Percentiles rank a stretch among this genome's conserved stretches.
phyloP scores from a whole-genome alignment of 2,329 filamentous ascomycete genomes.

The Colletotrichum truncatum region DNA sequence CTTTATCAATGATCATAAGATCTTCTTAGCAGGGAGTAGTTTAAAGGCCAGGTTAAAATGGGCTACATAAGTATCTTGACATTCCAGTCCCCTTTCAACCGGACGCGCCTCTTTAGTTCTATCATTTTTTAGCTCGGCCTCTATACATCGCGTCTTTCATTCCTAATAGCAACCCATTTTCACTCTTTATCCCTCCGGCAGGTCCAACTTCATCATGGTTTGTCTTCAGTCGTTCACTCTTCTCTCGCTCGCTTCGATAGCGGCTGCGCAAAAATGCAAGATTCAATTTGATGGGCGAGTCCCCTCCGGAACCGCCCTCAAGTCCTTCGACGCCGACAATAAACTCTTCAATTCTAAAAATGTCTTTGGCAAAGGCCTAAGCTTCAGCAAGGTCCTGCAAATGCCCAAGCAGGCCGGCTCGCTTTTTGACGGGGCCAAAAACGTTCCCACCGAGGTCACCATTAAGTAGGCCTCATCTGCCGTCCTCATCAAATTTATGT shows the following conservation, averaged over 20 bases:
- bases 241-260: constrained; percentile 7
- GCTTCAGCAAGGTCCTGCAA: constrained; percentile 59
- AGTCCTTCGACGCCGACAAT: constrained; percentile 53
- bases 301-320: constrained; percentile 44
- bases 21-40: neutral
- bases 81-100: neutral
- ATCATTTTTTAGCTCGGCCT: neutral
- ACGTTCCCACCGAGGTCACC: constrained; percentile 60
- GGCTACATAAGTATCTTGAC: neutral
- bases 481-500: no score
- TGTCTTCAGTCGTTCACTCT: constrained; percentile 12
- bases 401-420: constrained; percentile 47
- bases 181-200: constrained; percentile 18
- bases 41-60: neutral
- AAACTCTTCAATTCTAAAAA: constrained; percentile 59
- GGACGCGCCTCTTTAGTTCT: neutral
- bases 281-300: constrained; percentile 58
- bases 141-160: neutral
- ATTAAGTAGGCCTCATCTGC: constrained; percentile 40
- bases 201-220: constrained; percentile 23
- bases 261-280: constrained; percentile 35
- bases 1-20: constrained; percentile 3
- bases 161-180: neutral
- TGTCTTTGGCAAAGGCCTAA: constrained; percentile 61
- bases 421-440: constrained; percentile 53